Evolutionary conservation across 495 filamentous ascomycete genomes (phyloP), one percentile per base, ranked within the genome.

Genomic region (Xylaria venustula): DNA sequence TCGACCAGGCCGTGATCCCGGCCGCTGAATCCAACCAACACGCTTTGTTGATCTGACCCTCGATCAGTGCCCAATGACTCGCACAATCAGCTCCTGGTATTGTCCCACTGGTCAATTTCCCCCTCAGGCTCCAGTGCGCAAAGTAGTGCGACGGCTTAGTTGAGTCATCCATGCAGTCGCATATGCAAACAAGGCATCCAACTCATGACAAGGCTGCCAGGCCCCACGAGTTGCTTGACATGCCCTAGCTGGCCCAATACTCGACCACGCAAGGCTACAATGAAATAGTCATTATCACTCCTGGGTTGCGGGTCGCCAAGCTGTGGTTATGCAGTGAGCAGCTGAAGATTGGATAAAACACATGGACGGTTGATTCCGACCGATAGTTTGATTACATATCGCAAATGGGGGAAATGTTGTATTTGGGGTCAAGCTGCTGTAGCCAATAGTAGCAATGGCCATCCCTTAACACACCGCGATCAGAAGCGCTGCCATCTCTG

Each of bases 281-380:
- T 36, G 50, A 15, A 37, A 25, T 30, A 26, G 22, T 23, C 28
- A 41, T 22, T 23, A 19, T 61, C 9, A 30, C 22, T 59, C 32
- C 36, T 3, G 26, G 49, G 15, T 61, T 46, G 50, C 50, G 34
- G 50, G 42, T 54, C 42, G 50, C 58, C 58, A 61, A 48, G 58
- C 37, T 22, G 49, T 54, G 50, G 52, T 60, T 25, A 52, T 71
- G 68, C 67, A 64, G 62, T 63, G 44, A 60, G 50, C 52, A 62
- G 57, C 66, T 61, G 56, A 67, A 54, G 30, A 19, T 40, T 47
- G 40, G 25, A 26, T 32, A 2, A 23, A 32, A 11, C 55, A 41
- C 50, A 19, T 22, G 41, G 28, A 41, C 25, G 2, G 22, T 34
- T 37, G 7, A 32, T 22, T 28, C 36, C 15, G 25, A 23, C 52